Conservation (phyloP, 2,329 filamentous ascomycete genomes). For the Exutisphaerella laricina region DNA sequence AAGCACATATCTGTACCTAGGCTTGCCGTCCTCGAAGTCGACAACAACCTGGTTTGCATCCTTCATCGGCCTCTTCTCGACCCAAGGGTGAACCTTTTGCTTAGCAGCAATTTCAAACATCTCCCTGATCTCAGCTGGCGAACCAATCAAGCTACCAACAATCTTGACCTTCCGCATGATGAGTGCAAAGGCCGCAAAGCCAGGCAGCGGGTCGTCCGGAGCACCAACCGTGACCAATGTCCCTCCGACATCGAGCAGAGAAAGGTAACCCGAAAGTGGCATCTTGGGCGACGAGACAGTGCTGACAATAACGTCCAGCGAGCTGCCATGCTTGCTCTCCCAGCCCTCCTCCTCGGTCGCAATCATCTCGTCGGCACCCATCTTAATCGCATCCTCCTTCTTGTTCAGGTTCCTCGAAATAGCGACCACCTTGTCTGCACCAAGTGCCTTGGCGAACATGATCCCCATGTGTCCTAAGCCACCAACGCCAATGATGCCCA, state of each 20-base stretch:
- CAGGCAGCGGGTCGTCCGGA: constrained; percentile 54
- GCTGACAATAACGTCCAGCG: constrained; percentile 55
- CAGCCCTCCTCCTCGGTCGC: constrained; percentile 56
- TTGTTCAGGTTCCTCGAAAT: constrained; percentile 58
- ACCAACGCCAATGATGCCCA: constrained; percentile 68
- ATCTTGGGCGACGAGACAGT: constrained; percentile 56
- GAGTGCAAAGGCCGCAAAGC: constrained; percentile 53
- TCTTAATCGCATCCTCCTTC: constrained; percentile 53
- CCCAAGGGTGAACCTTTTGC: constrained; percentile 54
- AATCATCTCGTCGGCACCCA: constrained; percentile 57
- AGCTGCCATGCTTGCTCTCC: constrained; percentile 48
- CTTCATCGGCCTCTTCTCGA: constrained; percentile 56
- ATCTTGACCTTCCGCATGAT: constrained; percentile 51
- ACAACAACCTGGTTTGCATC: constrained; percentile 54
- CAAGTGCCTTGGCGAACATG: constrained; percentile 64
- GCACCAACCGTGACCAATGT: constrained; percentile 60
- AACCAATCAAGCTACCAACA: constrained; percentile 45
- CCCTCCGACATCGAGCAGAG: constrained; percentile 55
- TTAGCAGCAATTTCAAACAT: constrained; percentile 58
- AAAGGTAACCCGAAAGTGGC: constrained; percentile 58
- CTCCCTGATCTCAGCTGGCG: constrained; percentile 53
- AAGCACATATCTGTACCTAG: constrained; percentile 37
- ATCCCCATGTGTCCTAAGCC: constrained; percentile 59
- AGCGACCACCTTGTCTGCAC: constrained; percentile 62
- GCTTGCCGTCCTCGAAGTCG: constrained; percentile 54